Conservation (phyloP, 345 rosid genomes). For the Ceriops decandra region DNA sequence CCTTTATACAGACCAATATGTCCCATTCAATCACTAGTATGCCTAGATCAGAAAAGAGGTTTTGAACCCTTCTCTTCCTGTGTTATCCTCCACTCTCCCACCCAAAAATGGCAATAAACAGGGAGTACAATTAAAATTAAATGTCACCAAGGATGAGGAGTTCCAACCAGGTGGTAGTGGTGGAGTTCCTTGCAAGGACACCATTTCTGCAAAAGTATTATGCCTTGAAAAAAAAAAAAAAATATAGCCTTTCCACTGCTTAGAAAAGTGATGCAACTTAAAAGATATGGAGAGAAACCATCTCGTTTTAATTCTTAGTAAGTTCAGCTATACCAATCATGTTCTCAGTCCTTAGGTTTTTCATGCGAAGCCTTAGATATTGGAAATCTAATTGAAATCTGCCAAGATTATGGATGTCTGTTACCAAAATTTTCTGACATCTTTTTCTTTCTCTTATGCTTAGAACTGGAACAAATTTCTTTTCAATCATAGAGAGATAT, state of each 20-base stretch:
- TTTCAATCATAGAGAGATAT: no score
- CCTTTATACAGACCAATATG: not conserved
- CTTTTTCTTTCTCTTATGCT: no score
- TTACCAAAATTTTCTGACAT: no score
- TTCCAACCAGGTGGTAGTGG: not conserved
- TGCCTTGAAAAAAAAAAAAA: not conserved
- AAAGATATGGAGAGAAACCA: not conserved
- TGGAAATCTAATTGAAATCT: not conserved
- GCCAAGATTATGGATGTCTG: not conserved
- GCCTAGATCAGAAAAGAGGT: not conserved
- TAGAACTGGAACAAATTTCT: no score
- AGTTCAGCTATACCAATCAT: no score
- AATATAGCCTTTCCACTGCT: not conserved
- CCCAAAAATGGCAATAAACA: no score
- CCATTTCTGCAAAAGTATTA: not conserved
- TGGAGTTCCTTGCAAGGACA: not conserved
- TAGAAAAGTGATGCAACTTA: not conserved
- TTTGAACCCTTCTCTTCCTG: not conserved
- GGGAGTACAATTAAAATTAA: no score
- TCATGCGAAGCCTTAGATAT: not conserved
- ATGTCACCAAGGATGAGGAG: no score
- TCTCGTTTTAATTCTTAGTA: not conserved
- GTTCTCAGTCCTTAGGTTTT: not conserved
- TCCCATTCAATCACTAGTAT: not conserved
- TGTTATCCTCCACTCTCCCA: no score